These are phyloP conservation scores for Dactylellina parvicollis DNA, from an alignment of 2,329 filamentous ascomycete genomes.

Conservation along the genomic window DNA sequence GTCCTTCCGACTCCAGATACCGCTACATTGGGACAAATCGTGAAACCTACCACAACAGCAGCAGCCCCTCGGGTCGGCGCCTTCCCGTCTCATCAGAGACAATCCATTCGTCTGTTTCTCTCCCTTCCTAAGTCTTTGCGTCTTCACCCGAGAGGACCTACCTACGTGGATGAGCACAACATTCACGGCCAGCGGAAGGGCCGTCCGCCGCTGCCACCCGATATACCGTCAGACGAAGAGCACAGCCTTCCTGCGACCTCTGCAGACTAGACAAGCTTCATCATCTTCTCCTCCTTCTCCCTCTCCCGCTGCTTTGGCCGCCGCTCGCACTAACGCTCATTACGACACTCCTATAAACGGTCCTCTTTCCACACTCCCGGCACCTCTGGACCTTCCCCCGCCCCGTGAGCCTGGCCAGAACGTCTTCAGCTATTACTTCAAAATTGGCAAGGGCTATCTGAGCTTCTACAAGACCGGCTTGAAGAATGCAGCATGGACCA, in stretches of 20 bases:
- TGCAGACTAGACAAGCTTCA: slow-evolving; percentile 18
- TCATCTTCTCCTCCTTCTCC: slow-evolving; percentile 18
- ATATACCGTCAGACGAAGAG: slow-evolving; percentile 15
- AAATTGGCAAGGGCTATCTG: slow-evolving; percentile 77
- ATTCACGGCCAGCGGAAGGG: slow-evolving; percentile 26
- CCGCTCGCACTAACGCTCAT: slow-evolving; percentile 15
- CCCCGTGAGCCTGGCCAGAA: slow-evolving; percentile 64
- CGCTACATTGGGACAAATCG: slow-evolving; percentile 19
- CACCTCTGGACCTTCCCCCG: slow-evolving; percentile 72
- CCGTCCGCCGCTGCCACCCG: slow-evolving; percentile 14
- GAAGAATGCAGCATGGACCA: slow-evolving; percentile 74
- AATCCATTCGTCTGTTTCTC: not conserved
- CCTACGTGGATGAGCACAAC: slow-evolving; percentile 34
- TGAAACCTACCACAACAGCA: slow-evolving; percentile 19
- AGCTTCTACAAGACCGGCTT: slow-evolving; percentile 89
- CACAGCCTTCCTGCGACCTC: not conserved
- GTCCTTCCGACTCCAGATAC: slow-evolving; percentile 8
- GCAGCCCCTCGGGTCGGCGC: not conserved
- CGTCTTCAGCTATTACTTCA: slow-evolving; percentile 68
- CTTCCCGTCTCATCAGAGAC: not conserved
- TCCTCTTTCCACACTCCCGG: slow-evolving; percentile 76
- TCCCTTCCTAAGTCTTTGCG: not conserved
- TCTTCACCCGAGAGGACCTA: not conserved
- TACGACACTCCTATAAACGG: slow-evolving; percentile 69
- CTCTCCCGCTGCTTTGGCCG: no score